These are phyloP conservation scores for Kazachstania viticola DNA, from an alignment of 805 yeast genomes.

Conservation along the genomic window DNA sequence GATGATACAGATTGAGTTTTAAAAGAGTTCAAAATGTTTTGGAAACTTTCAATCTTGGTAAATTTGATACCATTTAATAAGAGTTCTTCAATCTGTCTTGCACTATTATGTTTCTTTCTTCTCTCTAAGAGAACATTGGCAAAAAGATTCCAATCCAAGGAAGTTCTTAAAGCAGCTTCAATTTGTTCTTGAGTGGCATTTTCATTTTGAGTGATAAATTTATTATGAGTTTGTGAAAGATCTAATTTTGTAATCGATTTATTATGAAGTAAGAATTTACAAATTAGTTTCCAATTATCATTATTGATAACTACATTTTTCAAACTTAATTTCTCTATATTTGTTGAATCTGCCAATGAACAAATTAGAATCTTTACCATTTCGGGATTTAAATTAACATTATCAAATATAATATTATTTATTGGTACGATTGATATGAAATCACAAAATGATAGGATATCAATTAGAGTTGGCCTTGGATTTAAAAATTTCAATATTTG, in stretches of 20 bases:
- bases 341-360: conserved; percentile 53
- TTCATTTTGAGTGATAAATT: conserved; percentile 7
- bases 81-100: conserved; percentile 66
- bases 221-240: conserved; percentile 47
- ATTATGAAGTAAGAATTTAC: conserved; percentile 62
- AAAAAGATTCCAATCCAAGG: conserved; percentile 72
- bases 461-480: conserved; percentile 80
- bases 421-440: conserved; percentile 78
- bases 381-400: conserved; percentile 58
- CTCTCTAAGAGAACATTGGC: conserved; percentile 58
- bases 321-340: conserved; percentile 59
- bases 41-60: conserved; percentile 39
- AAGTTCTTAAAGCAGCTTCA: conserved; percentile 36
- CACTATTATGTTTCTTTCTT: conserved; percentile 45
- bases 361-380: conserved; percentile 67
- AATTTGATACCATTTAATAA: conserved; percentile 69
- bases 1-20: conserved; percentile 24
- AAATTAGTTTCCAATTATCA: conserved; percentile 68
- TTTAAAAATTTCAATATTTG: conserved; percentile 62
- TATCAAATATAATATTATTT: conserved; percentile 63
- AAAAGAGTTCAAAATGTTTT: conserved; percentile 44
- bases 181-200: conserved; percentile 12
- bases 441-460: conserved; percentile 77
- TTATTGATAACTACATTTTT: conserved; percentile 64
- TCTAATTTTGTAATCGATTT: conserved; percentile 48